Conservation (phyloP, 352 stramenopile genomes). For the Phytopythium helicoides region DNA sequence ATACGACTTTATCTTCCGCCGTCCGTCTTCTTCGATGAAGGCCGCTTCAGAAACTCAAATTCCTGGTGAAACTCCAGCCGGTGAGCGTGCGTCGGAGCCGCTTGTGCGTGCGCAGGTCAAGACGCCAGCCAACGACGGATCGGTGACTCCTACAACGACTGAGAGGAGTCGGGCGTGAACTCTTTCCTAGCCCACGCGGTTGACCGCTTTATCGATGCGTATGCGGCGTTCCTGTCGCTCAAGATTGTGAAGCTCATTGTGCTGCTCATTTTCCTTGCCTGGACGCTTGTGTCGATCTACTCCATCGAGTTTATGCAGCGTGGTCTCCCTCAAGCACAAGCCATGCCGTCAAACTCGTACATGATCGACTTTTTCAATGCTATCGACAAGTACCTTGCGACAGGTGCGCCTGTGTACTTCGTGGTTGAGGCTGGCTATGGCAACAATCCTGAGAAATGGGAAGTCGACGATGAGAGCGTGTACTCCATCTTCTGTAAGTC, state of each 20-base stretch:
- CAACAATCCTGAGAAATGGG: slow-evolving; percentile 42
- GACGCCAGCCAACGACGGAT: slow-evolving; percentile 19
- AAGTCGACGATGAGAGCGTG: slow-evolving; percentile 41
- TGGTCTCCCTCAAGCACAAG: slow-evolving; percentile 52
- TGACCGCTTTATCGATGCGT: slow-evolving; percentile 40
- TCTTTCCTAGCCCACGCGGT: slow-evolving; percentile 23
- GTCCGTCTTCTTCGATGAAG: slow-evolving; percentile 11
- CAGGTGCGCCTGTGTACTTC: slow-evolving; percentile 59
- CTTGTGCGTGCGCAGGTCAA: slow-evolving; percentile 24
- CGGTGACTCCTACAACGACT: slow-evolving; percentile 5
- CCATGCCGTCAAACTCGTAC: slow-evolving; percentile 66
- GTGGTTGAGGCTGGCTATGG: slow-evolving; percentile 57
- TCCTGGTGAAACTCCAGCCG: background rate
- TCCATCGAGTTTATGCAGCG: slow-evolving; percentile 52
- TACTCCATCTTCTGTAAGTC: slow-evolving; percentile 56
- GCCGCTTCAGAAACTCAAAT: background rate
- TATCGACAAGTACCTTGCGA: slow-evolving; percentile 50
- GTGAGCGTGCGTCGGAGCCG: slow-evolving; percentile 15
- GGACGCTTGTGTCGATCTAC: slow-evolving; percentile 50
- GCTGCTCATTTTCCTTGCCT: slow-evolving; percentile 41
- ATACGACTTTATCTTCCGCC: slow-evolving; percentile 51
- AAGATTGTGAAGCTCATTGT: slow-evolving; percentile 50
- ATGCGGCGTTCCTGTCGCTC: slow-evolving; percentile 42
- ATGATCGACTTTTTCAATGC: slow-evolving; percentile 69
- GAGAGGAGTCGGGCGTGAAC: slow-evolving; percentile 9